Evolutionary conservation across 2,329 filamentous ascomycete species (phyloP), one percentile per base, ranked within the genome.

Genomic region (Sporothrix protearum): DNA sequence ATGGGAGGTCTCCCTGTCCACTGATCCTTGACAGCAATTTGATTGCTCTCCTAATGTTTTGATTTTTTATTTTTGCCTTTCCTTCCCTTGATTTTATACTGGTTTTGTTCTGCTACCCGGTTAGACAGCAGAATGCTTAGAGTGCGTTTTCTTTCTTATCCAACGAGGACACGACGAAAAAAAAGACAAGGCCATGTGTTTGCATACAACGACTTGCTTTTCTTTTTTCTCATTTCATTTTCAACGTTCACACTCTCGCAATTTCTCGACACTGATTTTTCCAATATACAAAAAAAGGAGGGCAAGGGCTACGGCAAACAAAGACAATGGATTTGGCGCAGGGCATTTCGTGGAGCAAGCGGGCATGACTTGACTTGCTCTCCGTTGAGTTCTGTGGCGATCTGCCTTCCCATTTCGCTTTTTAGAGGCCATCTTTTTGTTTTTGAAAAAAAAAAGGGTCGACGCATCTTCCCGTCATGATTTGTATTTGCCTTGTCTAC

Each of bases 61-160:
- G 8, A 36, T 19, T 49, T 49, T 5, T 19, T 28, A 1, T 10
- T 49, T 42, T 30, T 28, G 25, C 2, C 6, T 59, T 42, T 19
- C 2, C 53, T 30, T 22, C 28, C 36, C 53, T 47, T 59, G 59
- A 33, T 66, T 59, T 66, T 66, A 12, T 33, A 55, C 61, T 47
- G 57, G 68, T 53, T 51, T 25, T 28, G 63, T 68, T 71, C 70
- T 68, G 64, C 63, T 28, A 39, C 53, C 69, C 49, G 36, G 42
- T 39, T 73, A 73, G 72, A 73, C 72, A 71, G 72, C 69, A 71
- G 72, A 71, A 73, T 71, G 72, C 59, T 71, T 73, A 71, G 69
- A 71, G 66, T 61, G 72, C 72, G 67, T 73, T 61, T 73, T 30
- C 42, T 71, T 71, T 59, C 63, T 67, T 36, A 57, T 66, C 57